Conservation (phyloP, 1,284 basidiomycete species). For the Papiliotrema flavescens region DNA sequence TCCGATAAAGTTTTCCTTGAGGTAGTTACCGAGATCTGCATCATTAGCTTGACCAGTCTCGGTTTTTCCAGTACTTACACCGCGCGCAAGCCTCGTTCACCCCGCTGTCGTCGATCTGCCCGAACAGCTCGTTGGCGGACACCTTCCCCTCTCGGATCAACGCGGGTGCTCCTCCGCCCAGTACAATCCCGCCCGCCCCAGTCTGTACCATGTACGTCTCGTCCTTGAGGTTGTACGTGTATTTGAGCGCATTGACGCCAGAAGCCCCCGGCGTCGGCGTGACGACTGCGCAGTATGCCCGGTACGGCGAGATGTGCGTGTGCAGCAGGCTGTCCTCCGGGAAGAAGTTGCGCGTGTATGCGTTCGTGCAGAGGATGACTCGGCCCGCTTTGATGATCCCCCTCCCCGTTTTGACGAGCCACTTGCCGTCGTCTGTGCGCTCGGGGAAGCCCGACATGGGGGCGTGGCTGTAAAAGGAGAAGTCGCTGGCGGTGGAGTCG, state of each 20-base stretch:
- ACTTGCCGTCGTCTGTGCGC: neutral
- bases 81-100: constrained; percentile 4
- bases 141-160: constrained; percentile 10
- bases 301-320: constrained; percentile 6
- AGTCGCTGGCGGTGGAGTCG: constrained; percentile 7
- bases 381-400: constrained; percentile 22
- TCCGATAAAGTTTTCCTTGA: constrained; percentile 11
- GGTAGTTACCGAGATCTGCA: constrained; percentile 12
- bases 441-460: constrained; percentile 14
- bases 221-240: constrained; percentile 24
- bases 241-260: constrained; percentile 7
- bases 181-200: constrained; percentile 9
- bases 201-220: constrained; percentile 22
- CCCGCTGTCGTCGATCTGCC: constrained; percentile 14
- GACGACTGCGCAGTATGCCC: constrained; percentile 11
- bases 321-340: constrained; percentile 3
- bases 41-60: constrained; percentile 10
- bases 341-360: constrained; percentile 33
- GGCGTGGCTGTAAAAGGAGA: constrained; percentile 24
- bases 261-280: constrained; percentile 23
- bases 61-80: constrained; percentile 5
- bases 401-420: constrained; percentile 8
- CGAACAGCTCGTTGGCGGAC: constrained; percentile 6
- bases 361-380: constrained; percentile 36
- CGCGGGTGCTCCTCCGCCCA: constrained; percentile 14